These are phyloP conservation scores for Vitis hybrid DNA, from an alignment of 177 flowering plant genomes.

Conservation along the genomic window DNA sequence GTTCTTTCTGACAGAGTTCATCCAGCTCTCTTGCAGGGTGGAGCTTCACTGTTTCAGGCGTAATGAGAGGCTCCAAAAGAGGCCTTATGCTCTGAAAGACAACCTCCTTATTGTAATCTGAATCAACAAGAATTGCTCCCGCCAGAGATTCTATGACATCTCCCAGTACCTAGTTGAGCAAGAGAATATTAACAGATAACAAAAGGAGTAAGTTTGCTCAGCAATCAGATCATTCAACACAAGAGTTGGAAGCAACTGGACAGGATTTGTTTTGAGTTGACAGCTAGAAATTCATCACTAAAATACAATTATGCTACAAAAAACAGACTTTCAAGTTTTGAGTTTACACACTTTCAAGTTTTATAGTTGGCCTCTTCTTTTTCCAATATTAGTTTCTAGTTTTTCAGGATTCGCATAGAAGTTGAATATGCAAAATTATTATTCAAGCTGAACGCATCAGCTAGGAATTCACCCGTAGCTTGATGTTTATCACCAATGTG, in stretches of 20 bases:
- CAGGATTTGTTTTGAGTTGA: background rate
- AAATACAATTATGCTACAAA: too few relatives aligned
- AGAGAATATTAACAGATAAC: background rate
- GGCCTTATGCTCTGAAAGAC: conserved; percentile 67
- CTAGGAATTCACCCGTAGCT: too few relatives aligned
- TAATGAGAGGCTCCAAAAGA: conserved; percentile 65
- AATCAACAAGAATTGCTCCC: conserved; percentile 79
- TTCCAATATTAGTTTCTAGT: too few relatives aligned
- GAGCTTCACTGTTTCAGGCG: conserved; percentile 57
- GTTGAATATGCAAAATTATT: too few relatives aligned
- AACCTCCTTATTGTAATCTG: conserved; percentile 48
- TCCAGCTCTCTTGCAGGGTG: conserved; percentile 67
- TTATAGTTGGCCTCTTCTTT: too few relatives aligned
- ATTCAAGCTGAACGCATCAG: too few relatives aligned
- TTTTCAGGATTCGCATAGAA: too few relatives aligned
- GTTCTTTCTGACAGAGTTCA: conserved; percentile 41
- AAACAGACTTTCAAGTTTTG: too few relatives aligned
- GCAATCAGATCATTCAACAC: background rate
- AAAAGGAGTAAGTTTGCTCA: background rate
- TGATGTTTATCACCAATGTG: too few relatives aligned
- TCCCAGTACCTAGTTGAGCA: conserved; percentile 63
- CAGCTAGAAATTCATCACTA: too few relatives aligned
- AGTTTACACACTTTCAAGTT: too few relatives aligned
- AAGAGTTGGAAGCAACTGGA: background rate
- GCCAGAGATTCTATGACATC: conserved; percentile 91